These are phyloP conservation scores for Cutaneotrichosporon spelunceum DNA, from an alignment of 1,284 basidiomycete genomes.

Conservation along the genomic window DNA sequence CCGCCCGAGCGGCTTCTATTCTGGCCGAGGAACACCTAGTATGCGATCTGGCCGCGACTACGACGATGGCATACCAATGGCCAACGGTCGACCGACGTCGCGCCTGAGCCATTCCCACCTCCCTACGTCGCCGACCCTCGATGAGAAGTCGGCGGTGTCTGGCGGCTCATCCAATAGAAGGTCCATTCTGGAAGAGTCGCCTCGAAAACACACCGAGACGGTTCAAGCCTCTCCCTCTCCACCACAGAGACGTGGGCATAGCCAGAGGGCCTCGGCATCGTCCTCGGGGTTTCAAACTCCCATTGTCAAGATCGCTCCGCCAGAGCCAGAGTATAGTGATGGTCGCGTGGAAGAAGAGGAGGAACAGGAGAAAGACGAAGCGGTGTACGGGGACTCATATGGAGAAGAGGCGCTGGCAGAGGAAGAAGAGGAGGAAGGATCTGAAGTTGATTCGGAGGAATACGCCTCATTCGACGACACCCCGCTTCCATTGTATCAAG, in stretches of 20 bases:
- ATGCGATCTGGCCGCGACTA: slow-evolving; percentile 20
- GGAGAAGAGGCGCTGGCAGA: background rate
- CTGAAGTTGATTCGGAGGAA: background rate
- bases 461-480: slow-evolving; percentile 4
- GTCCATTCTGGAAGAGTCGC: slow-evolving; percentile 19
- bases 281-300: background rate
- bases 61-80: background rate
- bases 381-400: background rate
- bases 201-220: slow-evolving; percentile 23
- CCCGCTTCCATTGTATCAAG: slow-evolving; percentile 4
- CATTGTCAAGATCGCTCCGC: slow-evolving; percentile 2
- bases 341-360: background rate
- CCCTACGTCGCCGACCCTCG: slow-evolving; percentile 41
- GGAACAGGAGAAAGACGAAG: background rate
- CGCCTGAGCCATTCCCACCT: slow-evolving; percentile 19
- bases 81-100: slow-evolving; percentile 7
- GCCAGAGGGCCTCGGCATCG: background rate
- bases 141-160: slow-evolving; percentile 9
- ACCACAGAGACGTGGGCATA: background rate
- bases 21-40: slow-evolving; percentile 36
- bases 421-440: slow-evolving; percentile 7
- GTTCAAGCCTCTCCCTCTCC: background rate
- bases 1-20: slow-evolving; percentile 24
- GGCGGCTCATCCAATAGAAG: slow-evolving; percentile 8
- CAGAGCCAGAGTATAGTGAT: background rate